These are phyloP conservation scores for Tylopilus rubrobrunneus DNA, from an alignment of 768 basidiomycete genomes.

Conservation along the genomic window DNA sequence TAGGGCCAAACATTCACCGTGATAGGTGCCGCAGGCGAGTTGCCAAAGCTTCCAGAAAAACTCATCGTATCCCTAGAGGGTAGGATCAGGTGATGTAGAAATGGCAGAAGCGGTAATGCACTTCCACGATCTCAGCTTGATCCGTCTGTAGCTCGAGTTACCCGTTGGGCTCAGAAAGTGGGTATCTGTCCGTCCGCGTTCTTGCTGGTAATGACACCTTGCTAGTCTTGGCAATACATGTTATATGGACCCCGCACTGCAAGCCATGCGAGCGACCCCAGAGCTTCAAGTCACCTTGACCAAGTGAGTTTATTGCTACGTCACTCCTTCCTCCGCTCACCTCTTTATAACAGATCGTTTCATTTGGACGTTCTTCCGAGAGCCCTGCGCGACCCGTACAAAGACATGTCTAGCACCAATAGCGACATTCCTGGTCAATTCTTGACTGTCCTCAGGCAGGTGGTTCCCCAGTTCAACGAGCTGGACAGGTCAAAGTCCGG, in stretches of 20 bases:
- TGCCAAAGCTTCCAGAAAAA: conserved; percentile 82
- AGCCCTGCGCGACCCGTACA: conserved; percentile 67
- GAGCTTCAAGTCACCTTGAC: conserved; percentile 75
- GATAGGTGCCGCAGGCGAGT: conserved; percentile 88
- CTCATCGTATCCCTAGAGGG: conserved; percentile 85
- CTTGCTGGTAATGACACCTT: background rate
- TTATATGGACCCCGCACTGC: conserved; percentile 95
- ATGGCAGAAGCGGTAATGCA: conserved; percentile 72
- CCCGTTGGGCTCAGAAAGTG: conserved; percentile 83
- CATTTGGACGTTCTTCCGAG: conserved; percentile 42
- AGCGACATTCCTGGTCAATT: conserved; percentile 69
- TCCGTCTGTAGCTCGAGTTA: conserved; percentile 53
- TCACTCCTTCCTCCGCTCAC: background rate
- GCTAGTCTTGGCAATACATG: conserved; percentile 86
- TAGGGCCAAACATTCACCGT: conserved; percentile 91
- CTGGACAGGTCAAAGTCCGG: conserved; percentile 42
- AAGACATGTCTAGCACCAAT: conserved; percentile 68
- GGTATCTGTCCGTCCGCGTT: conserved; percentile 7
- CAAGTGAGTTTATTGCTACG: conserved; percentile 37
- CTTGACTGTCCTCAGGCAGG: conserved; percentile 64
- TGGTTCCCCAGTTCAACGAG: conserved; percentile 91
- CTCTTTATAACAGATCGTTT: conserved; percentile 25
- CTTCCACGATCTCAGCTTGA: background rate
- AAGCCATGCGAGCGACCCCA: conserved; percentile 90
- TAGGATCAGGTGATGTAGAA: conserved; percentile 58